phyloP scores from a whole-genome alignment of 345 rosid species.

The Geranium rotundifolium region DNA sequence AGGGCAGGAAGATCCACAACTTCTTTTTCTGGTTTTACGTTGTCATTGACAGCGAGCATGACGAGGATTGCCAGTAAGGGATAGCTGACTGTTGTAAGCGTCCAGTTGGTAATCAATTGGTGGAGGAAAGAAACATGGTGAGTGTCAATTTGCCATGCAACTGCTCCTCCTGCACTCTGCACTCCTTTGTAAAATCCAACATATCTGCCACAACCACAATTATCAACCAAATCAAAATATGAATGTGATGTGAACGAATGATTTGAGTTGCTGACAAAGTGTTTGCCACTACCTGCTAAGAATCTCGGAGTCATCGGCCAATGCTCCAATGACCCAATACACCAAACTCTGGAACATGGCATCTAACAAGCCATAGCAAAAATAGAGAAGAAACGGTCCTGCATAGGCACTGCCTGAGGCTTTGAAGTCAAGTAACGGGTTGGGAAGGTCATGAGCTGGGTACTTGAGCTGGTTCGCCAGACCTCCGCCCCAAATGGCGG shows the following conservation, averaged over 20 bases:
- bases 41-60: conserved; percentile 53
- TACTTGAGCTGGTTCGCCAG: conserved; percentile 58
- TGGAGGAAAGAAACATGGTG: conserved; percentile 46
- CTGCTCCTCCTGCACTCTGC: conserved; percentile 92
- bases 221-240: too few species aligned
- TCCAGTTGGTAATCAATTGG: conserved; percentile 67
- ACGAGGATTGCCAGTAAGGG: conserved; percentile 61
- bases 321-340: conserved; percentile 86
- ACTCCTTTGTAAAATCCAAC: conserved; percentile 90
- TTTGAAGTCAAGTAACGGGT: conserved; percentile 51
- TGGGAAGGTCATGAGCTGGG: conserved; percentile 22
- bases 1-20: background rate
- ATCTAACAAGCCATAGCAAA: conserved; percentile 76
- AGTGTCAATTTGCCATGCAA: conserved; percentile 89
- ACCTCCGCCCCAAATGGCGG: conserved; percentile 77
- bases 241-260: too few species aligned
- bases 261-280: too few species aligned
- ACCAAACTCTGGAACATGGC: conserved; percentile 90
- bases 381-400: conserved; percentile 67
- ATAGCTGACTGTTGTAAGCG: conserved; percentile 68
- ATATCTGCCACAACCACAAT: conserved; percentile 25
- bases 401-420: conserved; percentile 43
- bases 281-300: conserved; percentile 53
- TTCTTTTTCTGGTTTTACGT: background rate
- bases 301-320: conserved; percentile 75